Evolutionary conservation across 2,329 filamentous ascomycete species (phyloP).

Genomic region (Scytalidium lignicola): DNA sequence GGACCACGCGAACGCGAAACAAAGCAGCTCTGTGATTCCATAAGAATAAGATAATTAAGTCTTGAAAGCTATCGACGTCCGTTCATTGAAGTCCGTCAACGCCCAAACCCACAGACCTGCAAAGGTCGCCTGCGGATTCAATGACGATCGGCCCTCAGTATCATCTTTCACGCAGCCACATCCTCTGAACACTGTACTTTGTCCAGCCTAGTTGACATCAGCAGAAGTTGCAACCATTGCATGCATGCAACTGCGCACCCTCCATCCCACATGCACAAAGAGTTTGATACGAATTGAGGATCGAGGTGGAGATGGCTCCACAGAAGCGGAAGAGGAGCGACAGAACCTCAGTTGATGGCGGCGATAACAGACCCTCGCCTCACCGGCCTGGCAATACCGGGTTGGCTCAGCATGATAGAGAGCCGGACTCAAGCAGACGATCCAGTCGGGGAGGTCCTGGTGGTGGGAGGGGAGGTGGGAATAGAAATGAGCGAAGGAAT

Average conservation of each 20-base stretch:
- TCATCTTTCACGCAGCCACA: not conserved
- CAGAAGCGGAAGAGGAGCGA: slow-evolving; percentile 31
- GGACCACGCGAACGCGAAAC: not conserved
- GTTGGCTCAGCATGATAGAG: slow-evolving; percentile 54
- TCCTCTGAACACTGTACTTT: not conserved
- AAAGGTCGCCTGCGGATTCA: not conserved
- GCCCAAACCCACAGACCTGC: not conserved
- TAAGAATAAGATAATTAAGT: not conserved
- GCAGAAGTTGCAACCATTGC: slow-evolving; percentile 3
- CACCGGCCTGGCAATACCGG: slow-evolving; percentile 55
- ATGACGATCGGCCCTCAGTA: not conserved
- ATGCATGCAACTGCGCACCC: slow-evolving; percentile 2
- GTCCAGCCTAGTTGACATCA: not conserved
- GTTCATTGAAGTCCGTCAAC: not conserved
- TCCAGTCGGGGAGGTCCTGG: slow-evolving; percentile 40
- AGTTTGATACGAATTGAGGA: slow-evolving; percentile 14
- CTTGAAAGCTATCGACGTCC: not conserved
- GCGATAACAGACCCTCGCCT: slow-evolving; percentile 51
- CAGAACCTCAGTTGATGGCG: slow-evolving; percentile 32
- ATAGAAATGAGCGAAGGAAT: slow-evolving; percentile 24
- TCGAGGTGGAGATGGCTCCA: slow-evolving; percentile 25
- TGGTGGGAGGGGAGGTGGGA: slow-evolving; percentile 17
- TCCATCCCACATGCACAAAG: slow-evolving; percentile 19
- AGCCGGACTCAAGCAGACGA: slow-evolving; percentile 43
- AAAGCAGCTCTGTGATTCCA: not conserved